phyloP scores from a whole-genome alignment of 2,329 filamentous ascomycete species.

The Metarhizium album region DNA sequence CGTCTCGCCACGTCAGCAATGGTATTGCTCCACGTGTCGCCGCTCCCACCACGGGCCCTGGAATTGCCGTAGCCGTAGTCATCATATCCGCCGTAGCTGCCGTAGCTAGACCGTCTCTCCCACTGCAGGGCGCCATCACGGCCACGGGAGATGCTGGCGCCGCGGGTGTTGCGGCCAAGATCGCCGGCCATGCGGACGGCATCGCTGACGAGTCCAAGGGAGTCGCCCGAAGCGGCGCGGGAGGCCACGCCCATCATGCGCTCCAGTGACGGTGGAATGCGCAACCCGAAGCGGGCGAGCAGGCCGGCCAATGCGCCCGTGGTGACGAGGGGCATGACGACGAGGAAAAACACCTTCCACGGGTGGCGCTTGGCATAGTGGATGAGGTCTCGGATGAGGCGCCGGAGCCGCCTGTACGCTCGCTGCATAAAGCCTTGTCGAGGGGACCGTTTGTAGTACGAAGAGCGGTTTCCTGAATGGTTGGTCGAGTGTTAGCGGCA shows the following conservation, averaged over 20 bases:
- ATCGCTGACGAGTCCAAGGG: conserved; percentile 40
- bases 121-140: conserved; percentile 25
- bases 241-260: conserved; percentile 45
- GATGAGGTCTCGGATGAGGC: conserved; percentile 68
- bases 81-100: conserved; percentile 1
- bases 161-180: conserved; percentile 12
- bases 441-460: conserved; percentile 72
- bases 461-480: conserved; percentile 36
- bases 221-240: conserved; percentile 35
- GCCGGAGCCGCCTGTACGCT: conserved; percentile 64
- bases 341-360: conserved; percentile 74
- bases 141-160: conserved; percentile 22
- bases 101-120: conserved; percentile 27
- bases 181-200: conserved; percentile 42
- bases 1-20: conserved; percentile 30
- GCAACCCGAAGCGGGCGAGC: conserved; percentile 67
- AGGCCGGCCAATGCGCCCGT: conserved; percentile 73
- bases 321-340: conserved; percentile 78
- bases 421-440: conserved; percentile 68
- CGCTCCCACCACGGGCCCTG: conserved; percentile 16
- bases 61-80: not conserved
- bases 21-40: conserved; percentile 23
- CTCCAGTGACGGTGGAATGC: conserved; percentile 55
- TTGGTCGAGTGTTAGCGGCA: not conserved
- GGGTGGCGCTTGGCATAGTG: conserved; percentile 77